Conservation (phyloP, 305 asterid species). For the Rubia balearica region DNA sequence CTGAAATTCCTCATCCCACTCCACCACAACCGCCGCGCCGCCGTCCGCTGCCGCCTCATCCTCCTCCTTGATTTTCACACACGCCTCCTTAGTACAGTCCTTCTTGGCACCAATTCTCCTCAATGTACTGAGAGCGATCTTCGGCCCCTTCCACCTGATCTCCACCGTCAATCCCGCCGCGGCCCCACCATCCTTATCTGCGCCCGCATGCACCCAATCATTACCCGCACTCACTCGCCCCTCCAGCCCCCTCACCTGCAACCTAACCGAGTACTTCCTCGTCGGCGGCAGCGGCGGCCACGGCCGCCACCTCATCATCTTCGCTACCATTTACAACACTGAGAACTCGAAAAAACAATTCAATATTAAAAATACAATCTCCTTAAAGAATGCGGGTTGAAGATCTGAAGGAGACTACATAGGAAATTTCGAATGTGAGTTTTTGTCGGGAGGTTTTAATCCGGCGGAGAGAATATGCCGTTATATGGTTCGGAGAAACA, state of each 20-base stretch:
- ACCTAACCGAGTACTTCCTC: conserved; percentile 57
- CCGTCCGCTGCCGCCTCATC: not conserved
- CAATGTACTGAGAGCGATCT: conserved; percentile 64
- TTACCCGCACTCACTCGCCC: conserved; percentile 19
- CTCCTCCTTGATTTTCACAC: conserved; percentile 18
- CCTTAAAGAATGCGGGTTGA: conserved; percentile 11
- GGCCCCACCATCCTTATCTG: conserved; percentile 26
- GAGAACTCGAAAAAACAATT: not conserved
- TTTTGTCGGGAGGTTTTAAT: conserved; percentile 12
- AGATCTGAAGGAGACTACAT: conserved; percentile 30
- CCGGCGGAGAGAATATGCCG: conserved; percentile 32
- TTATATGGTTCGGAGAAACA: conserved; percentile 18
- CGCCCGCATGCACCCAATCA: conserved; percentile 51
- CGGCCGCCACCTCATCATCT: conserved; percentile 95
- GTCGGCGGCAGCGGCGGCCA: conserved; percentile 95
- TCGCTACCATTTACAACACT: conserved; percentile 57
- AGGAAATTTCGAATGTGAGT: conserved; percentile 11
- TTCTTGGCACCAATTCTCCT: conserved; percentile 52
- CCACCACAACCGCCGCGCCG: conserved; percentile 45
- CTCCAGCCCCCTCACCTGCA: conserved; percentile 53
- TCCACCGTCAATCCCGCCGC: conserved; percentile 54
- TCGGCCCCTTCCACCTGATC: conserved; percentile 97
- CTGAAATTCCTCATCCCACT: conserved; percentile 86
- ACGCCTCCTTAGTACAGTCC: conserved; percentile 63
- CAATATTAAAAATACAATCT: too few relatives aligned